Percentiles rank a stretch among this genome's conserved stretches.
These are phyloP conservation scores for Cadophora gregata DNA, from an alignment of 2,329 filamentous ascomycete species.

Conservation along the genomic window DNA sequence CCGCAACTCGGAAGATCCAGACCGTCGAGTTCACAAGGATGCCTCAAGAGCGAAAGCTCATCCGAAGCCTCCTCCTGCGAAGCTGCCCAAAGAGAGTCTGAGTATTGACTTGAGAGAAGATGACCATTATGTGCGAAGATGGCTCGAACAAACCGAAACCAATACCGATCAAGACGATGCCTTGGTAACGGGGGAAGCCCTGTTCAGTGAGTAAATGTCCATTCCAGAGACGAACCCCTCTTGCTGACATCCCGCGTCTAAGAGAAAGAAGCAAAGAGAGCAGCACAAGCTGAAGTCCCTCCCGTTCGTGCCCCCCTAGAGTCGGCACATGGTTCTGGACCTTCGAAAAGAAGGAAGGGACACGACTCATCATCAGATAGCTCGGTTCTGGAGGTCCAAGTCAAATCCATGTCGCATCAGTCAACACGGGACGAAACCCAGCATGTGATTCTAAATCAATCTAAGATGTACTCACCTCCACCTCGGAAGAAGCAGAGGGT, in stretches of 20 bases:
- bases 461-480: neutral
- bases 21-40: conserved; percentile 4
- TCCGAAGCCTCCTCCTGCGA: conserved; percentile 1
- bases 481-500: conserved; percentile 25
- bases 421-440: neutral
- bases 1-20: neutral
- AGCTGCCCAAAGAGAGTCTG: conserved; percentile 4
- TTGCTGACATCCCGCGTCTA: conserved; percentile 17
- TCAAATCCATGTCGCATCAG: conserved; percentile 1
- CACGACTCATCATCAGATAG: conserved; percentile 19
- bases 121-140: conserved; percentile 38
- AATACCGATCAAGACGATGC: conserved; percentile 11
- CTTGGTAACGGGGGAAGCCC: neutral
- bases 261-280: neutral
- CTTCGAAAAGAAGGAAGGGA: conserved; percentile 12
- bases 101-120: conserved; percentile 29
- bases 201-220: conserved; percentile 10
- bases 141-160: conserved; percentile 38
- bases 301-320: neutral
- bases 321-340: neutral
- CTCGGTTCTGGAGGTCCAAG: conserved; percentile 15
- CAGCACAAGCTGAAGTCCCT: neutral
- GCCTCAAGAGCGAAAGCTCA: neutral
- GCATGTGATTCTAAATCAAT: neutral
- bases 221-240: neutral